phyloP scores from a whole-genome alignment of 352 stramenopile species.

The Thraustochytrium sp. region DNA sequence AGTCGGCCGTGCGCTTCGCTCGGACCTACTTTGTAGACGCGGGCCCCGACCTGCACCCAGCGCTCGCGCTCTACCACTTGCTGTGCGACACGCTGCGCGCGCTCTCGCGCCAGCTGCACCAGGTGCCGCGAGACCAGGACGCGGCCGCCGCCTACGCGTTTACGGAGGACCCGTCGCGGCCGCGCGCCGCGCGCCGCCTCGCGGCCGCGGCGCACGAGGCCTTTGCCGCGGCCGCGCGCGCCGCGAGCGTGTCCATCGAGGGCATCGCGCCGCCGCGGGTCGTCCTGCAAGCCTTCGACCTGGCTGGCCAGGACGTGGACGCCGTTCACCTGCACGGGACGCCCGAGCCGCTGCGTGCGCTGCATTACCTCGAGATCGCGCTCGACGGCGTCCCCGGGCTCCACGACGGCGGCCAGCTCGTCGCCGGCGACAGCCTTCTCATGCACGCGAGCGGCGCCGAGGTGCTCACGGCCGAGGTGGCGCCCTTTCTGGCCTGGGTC shows the following conservation, averaged over 20 bases:
- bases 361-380: conserved; percentile 4
- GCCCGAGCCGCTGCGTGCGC: neutral
- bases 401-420: neutral
- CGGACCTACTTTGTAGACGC: conserved; percentile 13
- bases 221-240: neutral
- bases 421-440: neutral
- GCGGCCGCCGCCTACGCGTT: neutral
- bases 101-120: no score
- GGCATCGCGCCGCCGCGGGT: neutral
- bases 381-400: neutral
- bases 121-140: neutral
- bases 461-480: neutral
- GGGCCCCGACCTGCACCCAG: no score
- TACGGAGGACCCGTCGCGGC: neutral
- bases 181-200: neutral
- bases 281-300: conserved; percentile 2
- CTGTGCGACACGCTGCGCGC: neutral
- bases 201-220: neutral
- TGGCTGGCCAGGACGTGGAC: neutral
- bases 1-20: neutral
- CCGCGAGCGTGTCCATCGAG: neutral
- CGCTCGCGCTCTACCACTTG: no score
- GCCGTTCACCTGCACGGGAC: neutral
- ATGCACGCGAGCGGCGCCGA: neutral
- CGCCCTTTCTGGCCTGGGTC: neutral